These are phyloP conservation scores for Phyllosticta paracitricarpa DNA, from an alignment of 2,329 filamentous ascomycete genomes.

Conservation along the genomic window DNA sequence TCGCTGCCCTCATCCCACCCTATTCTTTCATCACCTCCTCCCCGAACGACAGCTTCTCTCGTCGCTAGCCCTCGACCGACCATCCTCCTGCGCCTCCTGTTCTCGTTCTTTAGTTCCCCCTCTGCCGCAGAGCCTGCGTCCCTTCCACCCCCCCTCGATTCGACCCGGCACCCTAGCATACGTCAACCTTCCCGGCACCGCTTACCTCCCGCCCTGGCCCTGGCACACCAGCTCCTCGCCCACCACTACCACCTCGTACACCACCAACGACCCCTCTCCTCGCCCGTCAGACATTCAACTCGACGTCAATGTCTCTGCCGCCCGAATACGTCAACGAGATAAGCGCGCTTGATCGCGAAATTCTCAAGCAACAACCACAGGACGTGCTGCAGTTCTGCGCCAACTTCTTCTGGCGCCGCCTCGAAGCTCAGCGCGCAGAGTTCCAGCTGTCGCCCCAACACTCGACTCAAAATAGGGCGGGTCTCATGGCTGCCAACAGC, in stretches of 20 bases:
- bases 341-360: conserved; percentile 52
- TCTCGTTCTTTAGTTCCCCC: not conserved
- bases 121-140: not conserved
- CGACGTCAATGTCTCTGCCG: conserved; percentile 27
- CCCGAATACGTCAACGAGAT: conserved; percentile 46
- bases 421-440: conserved; percentile 54
- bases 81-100: not conserved
- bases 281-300: conserved; percentile 1
- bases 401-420: conserved; percentile 56
- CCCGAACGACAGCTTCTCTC: not conserved
- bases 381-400: conserved; percentile 63
- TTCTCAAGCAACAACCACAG: conserved; percentile 47
- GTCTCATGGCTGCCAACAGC: conserved; percentile 56
- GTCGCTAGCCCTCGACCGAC: not conserved
- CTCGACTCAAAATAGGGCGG: conserved; percentile 26
- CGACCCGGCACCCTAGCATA: conserved; percentile 9
- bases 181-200: conserved; percentile 6
- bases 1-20: conserved; percentile 1
- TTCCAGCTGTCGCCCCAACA: conserved; percentile 42
- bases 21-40: conserved; percentile 6
- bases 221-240: not conserved
- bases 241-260: conserved; percentile 9
- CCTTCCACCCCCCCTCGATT: conserved; percentile 1
- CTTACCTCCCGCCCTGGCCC: not conserved
- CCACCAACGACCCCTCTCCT: conserved; percentile 10